A percentile compares a stretch with the other conserved stretches of the same genome.
These are phyloP conservation scores for Rosa lucieae DNA, from an alignment of 306 rosid species.

Conservation along the genomic window DNA sequence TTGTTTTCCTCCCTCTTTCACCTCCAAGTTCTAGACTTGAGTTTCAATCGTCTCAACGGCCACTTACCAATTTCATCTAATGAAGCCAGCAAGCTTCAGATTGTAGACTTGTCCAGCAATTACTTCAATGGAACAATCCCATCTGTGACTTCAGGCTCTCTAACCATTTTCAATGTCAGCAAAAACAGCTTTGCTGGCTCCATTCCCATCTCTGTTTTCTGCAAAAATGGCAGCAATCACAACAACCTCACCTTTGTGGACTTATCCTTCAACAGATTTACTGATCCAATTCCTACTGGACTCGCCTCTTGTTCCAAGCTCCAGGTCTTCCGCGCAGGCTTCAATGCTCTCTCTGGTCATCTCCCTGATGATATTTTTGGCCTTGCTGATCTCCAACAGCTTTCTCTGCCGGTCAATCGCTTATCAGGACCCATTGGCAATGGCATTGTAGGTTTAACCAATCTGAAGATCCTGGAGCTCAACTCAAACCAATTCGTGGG, in stretches of 20 bases:
- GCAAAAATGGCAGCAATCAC: slow-evolving; percentile 26
- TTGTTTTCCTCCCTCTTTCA: not conserved
- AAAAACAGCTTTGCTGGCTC: slow-evolving; percentile 68
- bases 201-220: slow-evolving; percentile 50
- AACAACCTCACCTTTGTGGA: slow-evolving; percentile 49
- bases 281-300: slow-evolving; percentile 46
- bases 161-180: slow-evolving; percentile 71
- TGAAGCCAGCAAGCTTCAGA: slow-evolving; percentile 27
- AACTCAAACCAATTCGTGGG: slow-evolving; percentile 62
- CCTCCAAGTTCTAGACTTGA: slow-evolving; percentile 8
- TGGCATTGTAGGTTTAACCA: slow-evolving; percentile 42
- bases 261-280: slow-evolving; percentile 58
- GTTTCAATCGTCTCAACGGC: slow-evolving; percentile 1
- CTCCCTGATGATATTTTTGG: slow-evolving; percentile 60
- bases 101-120: slow-evolving; percentile 74
- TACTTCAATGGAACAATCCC: slow-evolving; percentile 55
- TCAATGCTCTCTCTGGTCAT: slow-evolving; percentile 54
- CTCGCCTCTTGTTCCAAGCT: slow-evolving; percentile 62
- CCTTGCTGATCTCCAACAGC: slow-evolving; percentile 41
- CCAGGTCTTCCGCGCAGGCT: slow-evolving; percentile 69
- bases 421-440: slow-evolving; percentile 55
- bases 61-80: not conserved
- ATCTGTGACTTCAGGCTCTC: slow-evolving; percentile 35
- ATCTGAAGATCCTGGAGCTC: slow-evolving; percentile 71
- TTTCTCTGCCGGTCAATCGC: slow-evolving; percentile 61